Base-by-base conservation (phyloP, 495 filamentous ascomycete species). In the Aspergillus sparsus region DNA sequence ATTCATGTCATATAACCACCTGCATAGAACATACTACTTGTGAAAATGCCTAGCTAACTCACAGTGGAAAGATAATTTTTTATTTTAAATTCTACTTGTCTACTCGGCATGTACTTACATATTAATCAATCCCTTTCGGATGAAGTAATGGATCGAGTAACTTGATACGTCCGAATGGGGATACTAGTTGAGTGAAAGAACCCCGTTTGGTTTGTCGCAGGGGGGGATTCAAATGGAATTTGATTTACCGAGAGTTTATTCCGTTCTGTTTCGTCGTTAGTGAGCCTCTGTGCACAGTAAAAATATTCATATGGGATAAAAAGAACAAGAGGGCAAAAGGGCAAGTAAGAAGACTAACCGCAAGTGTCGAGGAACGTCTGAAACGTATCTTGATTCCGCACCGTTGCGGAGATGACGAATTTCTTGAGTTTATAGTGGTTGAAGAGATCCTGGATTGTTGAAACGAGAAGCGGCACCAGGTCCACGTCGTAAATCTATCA, bases 321-420 rank as follows among this genome's bases (percentile, higher is more conserved):
- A 41, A 1, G 32, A 51, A 34, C 16, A 49, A 47, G 55, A 39
- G 59, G 35, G 34, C 45, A 50, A 15, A 18, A 16, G 52, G 16
- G 31, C 55, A 36, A 55, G 9, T 18, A 11, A 34, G 6, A 18
- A 42, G 27, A 78, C 83, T 61, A 68, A 89, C 87, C 72, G 69
- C 87, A 89, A 37, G 72, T 79, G 37, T 73, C 61, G 41, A 79
- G 52, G 55, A 91, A 89, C 1, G 69, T 68, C 47, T 78, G 70
- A 66, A 87, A 83, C 0, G 88, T 91, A 32, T 86, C 70, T 61
- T 83, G 72, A 56, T 88, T 89, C 33, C 88, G 79, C 16, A 89
- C 71, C 2, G 85, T 84, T 9, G 82, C 84, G 0, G 85, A 75
- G 46, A 89, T 81, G 21, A 90, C 66, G 34, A 85, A 82, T 12